phyloP scores from a whole-genome alignment of 2,329 filamentous ascomycete species.

The Rugonectria rugulosa region DNA sequence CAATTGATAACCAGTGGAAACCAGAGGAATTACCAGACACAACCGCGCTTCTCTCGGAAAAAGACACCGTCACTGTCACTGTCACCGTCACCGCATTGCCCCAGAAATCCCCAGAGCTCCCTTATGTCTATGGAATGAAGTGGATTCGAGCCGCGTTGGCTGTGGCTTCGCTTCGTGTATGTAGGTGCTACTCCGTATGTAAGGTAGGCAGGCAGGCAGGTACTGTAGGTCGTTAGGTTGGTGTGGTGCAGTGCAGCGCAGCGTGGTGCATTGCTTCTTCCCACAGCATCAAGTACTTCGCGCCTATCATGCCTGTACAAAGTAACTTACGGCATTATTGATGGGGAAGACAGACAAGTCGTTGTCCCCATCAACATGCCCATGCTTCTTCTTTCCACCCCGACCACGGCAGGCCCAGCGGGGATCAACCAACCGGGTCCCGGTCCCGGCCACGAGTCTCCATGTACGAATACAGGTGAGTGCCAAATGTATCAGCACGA shows the following conservation, averaged over 20 bases:
- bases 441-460: constrained; percentile 34
- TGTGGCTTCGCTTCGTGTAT: constrained; percentile 5
- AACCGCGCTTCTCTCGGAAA: not conserved
- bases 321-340: not conserved
- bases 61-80: not conserved
- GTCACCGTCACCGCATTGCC: no score
- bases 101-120: not conserved
- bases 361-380: constrained; percentile 7
- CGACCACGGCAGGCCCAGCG: constrained; percentile 33
- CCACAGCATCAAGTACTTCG: no score
- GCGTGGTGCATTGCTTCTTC: no score
- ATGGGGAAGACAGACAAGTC: constrained; percentile 2
- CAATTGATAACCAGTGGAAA: no score
- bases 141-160: constrained; percentile 25
- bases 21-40: no score
- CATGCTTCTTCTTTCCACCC: no score
- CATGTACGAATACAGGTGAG: no score
- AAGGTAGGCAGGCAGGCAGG: no score
- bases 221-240: no score
- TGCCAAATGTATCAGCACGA: constrained; percentile 3
- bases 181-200: no score
- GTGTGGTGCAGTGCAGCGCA: no score
- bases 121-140: constrained; percentile 3
- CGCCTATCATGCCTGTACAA: no score
- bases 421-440: constrained; percentile 39